A percentile compares a stretch with the other conserved stretches of the same genome.
Conservation (phyloP, 345 rosid species). For the Erodium maritimum region DNA sequence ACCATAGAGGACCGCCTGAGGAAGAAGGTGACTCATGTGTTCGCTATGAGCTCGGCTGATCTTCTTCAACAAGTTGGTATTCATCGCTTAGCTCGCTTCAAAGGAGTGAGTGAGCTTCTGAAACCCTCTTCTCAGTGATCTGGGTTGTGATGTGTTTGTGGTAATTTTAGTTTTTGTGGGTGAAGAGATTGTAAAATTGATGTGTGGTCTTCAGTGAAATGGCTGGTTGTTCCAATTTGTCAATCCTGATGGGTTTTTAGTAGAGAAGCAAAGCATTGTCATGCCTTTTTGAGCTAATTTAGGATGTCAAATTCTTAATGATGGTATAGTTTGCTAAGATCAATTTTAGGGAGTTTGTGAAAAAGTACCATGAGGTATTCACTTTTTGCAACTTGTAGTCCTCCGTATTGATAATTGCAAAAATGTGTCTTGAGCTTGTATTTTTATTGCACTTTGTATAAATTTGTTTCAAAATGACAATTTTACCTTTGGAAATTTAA, state of each 20-base stretch:
- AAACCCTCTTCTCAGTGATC: background rate
- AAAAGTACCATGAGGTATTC: too few species aligned
- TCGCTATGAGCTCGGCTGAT: constrained; percentile 37
- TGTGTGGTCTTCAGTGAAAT: background rate
- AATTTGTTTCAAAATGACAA: too few species aligned
- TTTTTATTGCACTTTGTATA: too few species aligned
- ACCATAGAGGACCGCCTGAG: constrained; percentile 36
- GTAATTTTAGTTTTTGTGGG: background rate
- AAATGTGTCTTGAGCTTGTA: too few species aligned
- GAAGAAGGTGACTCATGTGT: constrained; percentile 48
- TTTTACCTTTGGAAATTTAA: too few species aligned
- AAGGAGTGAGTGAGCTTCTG: constrained; percentile 43
- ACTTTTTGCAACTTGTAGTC: too few species aligned
- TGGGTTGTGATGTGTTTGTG: background rate
- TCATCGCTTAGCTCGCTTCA: constrained; percentile 31
- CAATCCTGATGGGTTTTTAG: background rate
- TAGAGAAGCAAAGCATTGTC: background rate
- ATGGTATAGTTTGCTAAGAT: background rate
- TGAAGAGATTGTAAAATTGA: background rate
- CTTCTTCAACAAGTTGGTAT: constrained; percentile 30
- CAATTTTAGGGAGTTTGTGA: background rate
- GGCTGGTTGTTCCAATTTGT: too few species aligned
- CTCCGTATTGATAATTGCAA: too few species aligned
- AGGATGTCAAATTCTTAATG: background rate
- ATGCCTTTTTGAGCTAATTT: background rate